phyloP scores from a whole-genome alignment of 331 rosid genomes.

The Pyracantha coccinea region DNA sequence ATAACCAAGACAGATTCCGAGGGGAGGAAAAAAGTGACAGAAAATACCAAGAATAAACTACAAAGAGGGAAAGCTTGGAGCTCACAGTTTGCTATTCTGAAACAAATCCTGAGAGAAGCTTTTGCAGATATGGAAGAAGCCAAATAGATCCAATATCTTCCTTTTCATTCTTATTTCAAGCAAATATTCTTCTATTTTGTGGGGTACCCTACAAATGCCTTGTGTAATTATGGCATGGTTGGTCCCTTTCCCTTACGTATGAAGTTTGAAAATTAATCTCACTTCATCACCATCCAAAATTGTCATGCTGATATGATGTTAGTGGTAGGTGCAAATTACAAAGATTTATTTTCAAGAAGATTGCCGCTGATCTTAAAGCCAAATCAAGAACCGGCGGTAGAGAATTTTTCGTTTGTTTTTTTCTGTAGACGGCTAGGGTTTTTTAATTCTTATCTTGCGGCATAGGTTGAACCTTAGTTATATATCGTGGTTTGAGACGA shows the following conservation, averaged over 20 bases:
- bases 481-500: too few species aligned
- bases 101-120: conserved; percentile 27
- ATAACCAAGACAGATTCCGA: not conserved
- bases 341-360: too few species aligned
- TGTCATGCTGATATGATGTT: conserved; percentile 26
- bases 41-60: conserved; percentile 8
- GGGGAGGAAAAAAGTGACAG: conserved; percentile 6
- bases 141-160: conserved; percentile 38
- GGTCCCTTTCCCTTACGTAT: conserved; percentile 25
- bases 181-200: conserved; percentile 5
- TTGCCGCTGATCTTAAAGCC: too few species aligned
- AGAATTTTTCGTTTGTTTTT: too few species aligned
- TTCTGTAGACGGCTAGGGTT: too few species aligned
- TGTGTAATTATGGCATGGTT: conserved; percentile 27
- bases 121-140: conserved; percentile 31
- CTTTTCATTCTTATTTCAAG: conserved; percentile 30
- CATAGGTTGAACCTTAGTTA: too few species aligned
- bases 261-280: not conserved
- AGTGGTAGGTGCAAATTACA: conserved; percentile 23
- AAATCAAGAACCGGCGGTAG: too few species aligned
- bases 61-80: too few species aligned
- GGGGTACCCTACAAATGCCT: conserved; percentile 41
- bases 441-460: too few species aligned
- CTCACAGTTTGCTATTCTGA: too few species aligned
- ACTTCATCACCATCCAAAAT: conserved; percentile 18